A percentile compares a stretch with the other conserved stretches of the same genome.
phyloP scores from a whole-genome alignment of 164 flowering plant species.

The Nelumbo lutea region DNA sequence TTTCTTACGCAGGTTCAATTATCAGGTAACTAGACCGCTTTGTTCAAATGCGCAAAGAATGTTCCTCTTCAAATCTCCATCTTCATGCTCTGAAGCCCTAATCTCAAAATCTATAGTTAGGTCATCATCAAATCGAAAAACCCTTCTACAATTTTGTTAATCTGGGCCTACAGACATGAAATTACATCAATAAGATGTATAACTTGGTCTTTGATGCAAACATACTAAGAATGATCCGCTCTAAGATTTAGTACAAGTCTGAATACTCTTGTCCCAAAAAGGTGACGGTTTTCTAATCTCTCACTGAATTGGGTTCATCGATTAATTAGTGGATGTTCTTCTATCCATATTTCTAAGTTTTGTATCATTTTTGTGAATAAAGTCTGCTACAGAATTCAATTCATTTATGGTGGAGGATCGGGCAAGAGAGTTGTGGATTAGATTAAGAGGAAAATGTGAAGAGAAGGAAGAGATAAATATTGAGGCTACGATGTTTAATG shows the following conservation, averaged over 20 bases:
- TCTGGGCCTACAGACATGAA: slow-evolving; percentile 16
- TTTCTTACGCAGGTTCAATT: too few species aligned
- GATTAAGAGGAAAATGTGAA: slow-evolving; percentile 44
- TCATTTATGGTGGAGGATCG: slow-evolving; percentile 46
- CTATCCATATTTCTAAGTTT: background rate
- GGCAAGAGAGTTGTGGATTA: slow-evolving; percentile 56
- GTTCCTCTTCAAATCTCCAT: slow-evolving; percentile 9
- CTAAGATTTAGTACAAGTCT: slow-evolving; percentile 44
- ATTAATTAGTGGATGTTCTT: background rate
- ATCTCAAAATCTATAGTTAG: background rate
- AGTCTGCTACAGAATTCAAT: slow-evolving; percentile 47
- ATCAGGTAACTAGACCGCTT: too few species aligned
- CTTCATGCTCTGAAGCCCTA: slow-evolving; percentile 18
- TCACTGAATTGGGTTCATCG: background rate
- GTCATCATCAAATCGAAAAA: background rate
- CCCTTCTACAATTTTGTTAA: slow-evolving; percentile 4
- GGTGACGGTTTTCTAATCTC: slow-evolving; percentile 22
- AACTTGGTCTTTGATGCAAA: slow-evolving; percentile 52
- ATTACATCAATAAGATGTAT: slow-evolving; percentile 23
- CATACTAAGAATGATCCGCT: slow-evolving; percentile 49
- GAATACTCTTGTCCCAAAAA: slow-evolving; percentile 57
- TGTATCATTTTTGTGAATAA: slow-evolving; percentile 3
- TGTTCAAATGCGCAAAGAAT: slow-evolving; percentile 5
- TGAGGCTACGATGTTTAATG: slow-evolving; percentile 80
- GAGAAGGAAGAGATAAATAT: slow-evolving; percentile 59